Evolutionary conservation across 495 filamentous ascomycete genomes (phyloP), one percentile per base, ranked within the genome.

Genomic region (Penicillium coprophilum): DNA sequence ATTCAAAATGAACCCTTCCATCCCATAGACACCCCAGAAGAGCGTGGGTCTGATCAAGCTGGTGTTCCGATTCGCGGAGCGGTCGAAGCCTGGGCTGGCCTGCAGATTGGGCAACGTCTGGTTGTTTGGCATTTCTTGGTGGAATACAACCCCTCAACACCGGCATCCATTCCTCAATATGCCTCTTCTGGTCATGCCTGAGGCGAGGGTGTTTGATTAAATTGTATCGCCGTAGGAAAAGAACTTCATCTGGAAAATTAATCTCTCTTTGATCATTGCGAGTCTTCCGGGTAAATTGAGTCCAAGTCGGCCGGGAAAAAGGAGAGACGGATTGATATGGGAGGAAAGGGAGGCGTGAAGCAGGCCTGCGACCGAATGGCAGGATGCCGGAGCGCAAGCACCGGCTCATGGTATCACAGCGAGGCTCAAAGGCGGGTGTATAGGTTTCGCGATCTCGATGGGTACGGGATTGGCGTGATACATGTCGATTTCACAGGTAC

Each of bases 361-460:
- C 27, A 56, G 56, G 49, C 60, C 67, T 64, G 59, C 67, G 67
- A 63, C 68, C 65, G 60, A 67, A 64, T 68, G 64, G 65, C 57
- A 68, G 62, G 63, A 72, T 67, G 62, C 71, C 64, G 71, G 72
- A 52, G 58, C 63, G 49, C 53, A 74, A 66, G 64, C 66, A 73
- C 68, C 63, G 65, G 71, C 70, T 77, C 76, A 79, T 79, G 76
- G 72, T 74, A 74, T 69, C 68, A 69, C 60, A 56, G 17, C 34
- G 34, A 65, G 55, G 54, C 55, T 64, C 53, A 51, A 68, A 50
- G 64, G 57, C 68, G 61, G 58, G 60, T 64, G 64, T 58, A 67
- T 65, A 61, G 59, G 59, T 60, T 70, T 70, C 70, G 65, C 69
- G 60, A 66, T 66, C 57, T 75, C 70, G 65, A 64, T 62, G 59